Percentiles rank a stretch among this genome's conserved stretches.
Evolutionary conservation across 2,329 filamentous ascomycete species (phyloP).

Genomic region (Sclerotinia trifoliorum): DNA sequence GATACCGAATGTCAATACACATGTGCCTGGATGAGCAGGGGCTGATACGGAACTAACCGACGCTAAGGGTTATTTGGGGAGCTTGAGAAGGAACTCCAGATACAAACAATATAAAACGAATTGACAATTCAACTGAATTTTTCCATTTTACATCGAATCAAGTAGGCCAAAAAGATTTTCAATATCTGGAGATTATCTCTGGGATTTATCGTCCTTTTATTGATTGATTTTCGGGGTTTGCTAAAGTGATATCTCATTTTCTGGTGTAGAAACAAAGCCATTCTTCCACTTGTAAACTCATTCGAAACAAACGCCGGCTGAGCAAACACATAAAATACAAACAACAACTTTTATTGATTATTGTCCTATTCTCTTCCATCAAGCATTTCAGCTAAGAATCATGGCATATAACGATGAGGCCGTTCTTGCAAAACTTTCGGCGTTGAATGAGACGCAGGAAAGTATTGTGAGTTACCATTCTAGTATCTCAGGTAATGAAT

Average conservation of each 20-base stretch:
- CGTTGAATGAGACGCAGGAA: constrained; percentile 95
- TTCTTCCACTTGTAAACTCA: constrained; percentile 7
- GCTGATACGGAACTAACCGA: constrained; percentile 20
- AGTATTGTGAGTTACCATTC: constrained; percentile 60
- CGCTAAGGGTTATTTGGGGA: constrained; percentile 22
- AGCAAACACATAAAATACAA: constrained; percentile 13
- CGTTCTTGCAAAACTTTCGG: constrained; percentile 89
- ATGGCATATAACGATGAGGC: constrained; percentile 98
- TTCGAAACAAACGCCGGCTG: constrained; percentile 4
- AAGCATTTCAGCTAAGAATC: constrained; percentile 26
- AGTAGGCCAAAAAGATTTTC: not conserved
- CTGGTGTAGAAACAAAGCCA: constrained; percentile 15
- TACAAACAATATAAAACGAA: constrained; percentile 7
- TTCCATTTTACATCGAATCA: not conserved
- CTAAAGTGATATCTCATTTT: not conserved
- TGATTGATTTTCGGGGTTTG: not conserved
- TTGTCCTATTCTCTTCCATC: constrained; percentile 1
- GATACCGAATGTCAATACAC: constrained; percentile 10
- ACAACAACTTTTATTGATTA: constrained; percentile 13
- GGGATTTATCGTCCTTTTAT: not conserved
- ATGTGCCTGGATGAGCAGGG: constrained; percentile 13
- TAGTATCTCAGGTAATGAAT: not conserved
- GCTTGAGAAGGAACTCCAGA: constrained; percentile 14
- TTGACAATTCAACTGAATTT: constrained; percentile 15
- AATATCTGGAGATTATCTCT: not conserved